Base-by-base conservation (phyloP, 2,329 filamentous ascomycete species). In the Sclerotinia spermophila region DNA sequence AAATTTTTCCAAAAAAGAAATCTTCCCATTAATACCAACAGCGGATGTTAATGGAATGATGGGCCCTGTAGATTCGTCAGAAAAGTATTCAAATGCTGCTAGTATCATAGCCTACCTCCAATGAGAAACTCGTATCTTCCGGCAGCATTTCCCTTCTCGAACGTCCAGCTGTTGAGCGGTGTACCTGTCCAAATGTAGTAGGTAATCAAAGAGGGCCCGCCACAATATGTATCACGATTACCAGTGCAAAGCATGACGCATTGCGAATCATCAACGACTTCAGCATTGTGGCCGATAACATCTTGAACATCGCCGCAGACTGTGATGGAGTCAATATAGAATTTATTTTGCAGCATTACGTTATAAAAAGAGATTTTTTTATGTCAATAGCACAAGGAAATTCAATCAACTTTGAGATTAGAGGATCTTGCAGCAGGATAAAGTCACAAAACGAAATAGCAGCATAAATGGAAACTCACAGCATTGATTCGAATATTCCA, bases 111-210 rank as follows among this genome's bases (percentile, higher is more conserved):
- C 65, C 21, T 62, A 53, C 87, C 86, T 51, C 86, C 86, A 53
- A 89, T 84, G 5, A 90, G 81, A 76, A 88, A 84, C 69, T 87
- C 82, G 75, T 90, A 90, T 5, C 80, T 81, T 35, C 88, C 88
- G 38, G 86, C 86, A 30, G 79, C 80, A 42, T 80, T 82, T 10
- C 85, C 85, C 44, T 80, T 77, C 7, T 87, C 84, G 71, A 86
- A 87, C 30, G 80, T 77, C 83, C 86, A 90, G 5, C 81, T 79
- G 73, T 89, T 86, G 45, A 89, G 78, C 45, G 74, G 86, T 11
- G 51, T 33, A 3, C 61, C 71, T 56, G 38, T 70, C 62, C 69
- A 73, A 44, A 67, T 55, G 51, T 75, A 75, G 35, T 72, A 75
- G 13, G 71, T 68, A 19, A 75, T 67, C 19, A 72, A 42, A 33